Conservation (phyloP, 495 filamentous ascomycete genomes). For the Geopyxis carbonaria region DNA sequence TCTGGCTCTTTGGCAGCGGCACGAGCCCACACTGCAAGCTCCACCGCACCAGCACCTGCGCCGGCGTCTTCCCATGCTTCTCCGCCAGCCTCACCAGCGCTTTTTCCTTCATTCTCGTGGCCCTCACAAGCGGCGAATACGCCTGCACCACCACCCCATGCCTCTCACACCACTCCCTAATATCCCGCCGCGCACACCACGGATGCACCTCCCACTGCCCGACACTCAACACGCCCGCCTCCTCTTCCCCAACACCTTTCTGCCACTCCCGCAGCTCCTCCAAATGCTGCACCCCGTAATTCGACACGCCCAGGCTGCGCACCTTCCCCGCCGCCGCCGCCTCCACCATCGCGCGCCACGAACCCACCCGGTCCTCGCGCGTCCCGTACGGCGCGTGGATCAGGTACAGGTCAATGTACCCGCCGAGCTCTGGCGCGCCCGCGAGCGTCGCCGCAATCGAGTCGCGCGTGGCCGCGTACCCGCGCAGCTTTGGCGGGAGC, state of each 20-base stretch:
- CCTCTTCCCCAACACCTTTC: conserved; percentile 36
- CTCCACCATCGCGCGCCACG: conserved; percentile 40
- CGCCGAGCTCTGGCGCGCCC: conserved; percentile 30
- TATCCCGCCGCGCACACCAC: conserved; percentile 58
- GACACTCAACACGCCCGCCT: conserved; percentile 52
- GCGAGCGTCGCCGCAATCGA: conserved; percentile 34
- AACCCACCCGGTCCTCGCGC: conserved; percentile 32
- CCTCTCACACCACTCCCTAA: conserved; percentile 57
- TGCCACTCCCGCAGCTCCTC: conserved; percentile 28
- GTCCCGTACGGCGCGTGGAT: conserved; percentile 42
- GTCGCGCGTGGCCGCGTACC: conserved; percentile 37
- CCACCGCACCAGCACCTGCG: conserved; percentile 54
- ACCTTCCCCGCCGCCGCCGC: conserved; percentile 37
- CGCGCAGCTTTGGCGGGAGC: conserved; percentile 27
- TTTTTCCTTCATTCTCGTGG: conserved; percentile 31
- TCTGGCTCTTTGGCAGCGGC: conserved; percentile 63
- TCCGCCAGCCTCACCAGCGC: conserved; percentile 42
- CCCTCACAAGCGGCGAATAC: conserved; percentile 49
- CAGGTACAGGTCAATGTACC: conserved; percentile 42
- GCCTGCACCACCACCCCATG: conserved; percentile 47
- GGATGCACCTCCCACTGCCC: conserved; percentile 89
- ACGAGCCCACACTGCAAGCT: conserved; percentile 49
- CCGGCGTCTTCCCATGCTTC: conserved; percentile 46
- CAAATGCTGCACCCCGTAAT: conserved; percentile 39
- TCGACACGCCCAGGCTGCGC: conserved; percentile 39